Evolutionary conservation across 129 eudicot species (phyloP).

Genomic region (Pulicaria dysenterica): DNA sequence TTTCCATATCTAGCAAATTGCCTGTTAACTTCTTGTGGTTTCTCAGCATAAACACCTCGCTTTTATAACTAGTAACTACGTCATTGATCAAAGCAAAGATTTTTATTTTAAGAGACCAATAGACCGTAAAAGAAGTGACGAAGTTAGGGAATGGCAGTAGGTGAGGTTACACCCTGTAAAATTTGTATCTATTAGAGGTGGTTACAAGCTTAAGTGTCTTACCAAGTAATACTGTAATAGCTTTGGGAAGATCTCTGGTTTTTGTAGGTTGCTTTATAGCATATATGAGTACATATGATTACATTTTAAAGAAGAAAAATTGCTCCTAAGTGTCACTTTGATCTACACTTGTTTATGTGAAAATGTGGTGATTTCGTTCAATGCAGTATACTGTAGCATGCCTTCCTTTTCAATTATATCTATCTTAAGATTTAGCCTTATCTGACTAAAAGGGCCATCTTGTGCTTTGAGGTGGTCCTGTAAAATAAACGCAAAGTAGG

Average conservation of each 20-base stretch:
- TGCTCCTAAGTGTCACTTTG: no score
- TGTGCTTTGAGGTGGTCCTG: no score
- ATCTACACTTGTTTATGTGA: no score
- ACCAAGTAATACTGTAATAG: neutral
- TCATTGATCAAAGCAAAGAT: neutral
- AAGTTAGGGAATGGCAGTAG: neutral
- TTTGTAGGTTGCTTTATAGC: slow-evolving; percentile 10
- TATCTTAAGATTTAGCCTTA: no score
- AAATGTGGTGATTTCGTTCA: no score
- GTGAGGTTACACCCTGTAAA: neutral
- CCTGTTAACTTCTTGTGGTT: no score
- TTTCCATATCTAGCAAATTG: no score
- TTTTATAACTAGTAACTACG: neutral
- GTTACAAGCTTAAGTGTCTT: neutral
- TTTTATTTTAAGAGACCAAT: neutral
- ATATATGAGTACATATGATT: neutral
- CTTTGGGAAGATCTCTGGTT: neutral
- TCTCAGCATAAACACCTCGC: slow-evolving; percentile 21
- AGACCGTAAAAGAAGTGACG: neutral
- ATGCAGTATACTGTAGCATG: no score
- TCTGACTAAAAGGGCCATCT: no score
- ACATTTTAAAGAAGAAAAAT: no score
- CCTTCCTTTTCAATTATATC: no score
- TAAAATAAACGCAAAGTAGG: no score
- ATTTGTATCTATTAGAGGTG: neutral